Base-by-base conservation (phyloP, 768 basidiomycete species). In the Leccinum incarnatum region DNA sequence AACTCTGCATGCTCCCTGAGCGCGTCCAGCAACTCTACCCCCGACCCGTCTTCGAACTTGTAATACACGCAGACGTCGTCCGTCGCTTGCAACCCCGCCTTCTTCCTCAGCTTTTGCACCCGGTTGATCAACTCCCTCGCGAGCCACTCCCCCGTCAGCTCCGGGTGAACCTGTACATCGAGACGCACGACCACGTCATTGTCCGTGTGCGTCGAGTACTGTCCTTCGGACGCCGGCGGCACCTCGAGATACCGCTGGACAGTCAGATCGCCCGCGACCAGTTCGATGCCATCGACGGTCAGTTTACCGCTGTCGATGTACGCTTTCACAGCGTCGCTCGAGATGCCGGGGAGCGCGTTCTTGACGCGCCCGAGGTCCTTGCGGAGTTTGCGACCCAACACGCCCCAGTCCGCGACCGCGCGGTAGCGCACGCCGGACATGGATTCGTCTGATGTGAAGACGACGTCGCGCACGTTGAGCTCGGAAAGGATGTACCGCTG, bases 121-220 rank as follows among this genome's bases (percentile, higher is more conserved):
- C 95, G 88, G 64, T 95, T 96, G 62, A 90, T 89, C 63, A 98
- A 74, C 73, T 96, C 93, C 48, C 97, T 84, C 49, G 92, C 88
- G 25, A 95, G 79, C 80, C 93, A 95, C 77, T 98, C 91, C 53
- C 85, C 80, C 72, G 88, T 85, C 47, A 98, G 82, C 62, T 98
- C 93, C 0, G 89, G 82, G 67, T 97, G 91, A 49, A 89, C 82
- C 71, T 89, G 86, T 55, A 93, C 85, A 74, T 99, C 97, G 42
- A 99, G 85, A 50, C 96, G 82, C 61, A 98, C 83, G 51, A 97
- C 95, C 53, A 98, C 95, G 65, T 98, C 95, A 67, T 89, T 91
- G 75, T 98, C 93, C 21, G 94, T 93, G 62, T 95, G 87, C 29
- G 90, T 93, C 45, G 87, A 85, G 64, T 84, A 89, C 63, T 87